phyloP scores from a whole-genome alignment of 1,139 yeast species.

The Protomyces lactucae-debilis region DNA sequence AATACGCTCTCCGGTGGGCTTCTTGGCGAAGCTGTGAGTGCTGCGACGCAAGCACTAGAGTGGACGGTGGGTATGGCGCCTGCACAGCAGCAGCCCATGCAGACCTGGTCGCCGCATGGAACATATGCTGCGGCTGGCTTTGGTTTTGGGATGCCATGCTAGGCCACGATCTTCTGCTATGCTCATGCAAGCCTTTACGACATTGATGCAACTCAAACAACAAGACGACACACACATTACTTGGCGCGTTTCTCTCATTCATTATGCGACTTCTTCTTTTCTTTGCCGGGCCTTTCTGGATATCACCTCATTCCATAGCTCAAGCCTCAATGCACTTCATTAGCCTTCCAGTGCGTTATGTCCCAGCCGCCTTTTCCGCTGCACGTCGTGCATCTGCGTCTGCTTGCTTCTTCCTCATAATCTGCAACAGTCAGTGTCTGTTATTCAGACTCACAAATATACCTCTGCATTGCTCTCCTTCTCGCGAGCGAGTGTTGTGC shows the following conservation, averaged over 20 bases:
- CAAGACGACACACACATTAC: no score
- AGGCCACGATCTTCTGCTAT: not conserved
- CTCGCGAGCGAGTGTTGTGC: not conserved
- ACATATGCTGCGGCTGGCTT: not conserved
- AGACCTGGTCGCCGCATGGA: not conserved
- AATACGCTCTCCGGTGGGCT: slow-evolving; percentile 52
- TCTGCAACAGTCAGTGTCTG: not conserved
- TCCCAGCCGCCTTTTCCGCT: not conserved
- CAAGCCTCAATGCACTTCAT: not conserved
- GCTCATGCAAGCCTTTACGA: no score
- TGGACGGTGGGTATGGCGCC: slow-evolving; percentile 6
- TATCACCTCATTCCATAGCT: no score
- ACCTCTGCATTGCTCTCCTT: not conserved
- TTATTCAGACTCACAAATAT: not conserved
- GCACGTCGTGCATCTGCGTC: not conserved
- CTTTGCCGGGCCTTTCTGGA: no score
- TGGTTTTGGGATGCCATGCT: not conserved
- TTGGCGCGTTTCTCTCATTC: no score
- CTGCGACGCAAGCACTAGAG: slow-evolving; percentile 28
- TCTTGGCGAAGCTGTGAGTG: slow-evolving; percentile 32
- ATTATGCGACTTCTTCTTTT: no score
- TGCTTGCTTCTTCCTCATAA: not conserved
- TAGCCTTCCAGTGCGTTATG: not conserved
- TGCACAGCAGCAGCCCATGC: not conserved
- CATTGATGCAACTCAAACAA: no score